Evolutionary conservation across 2,329 filamentous ascomycete genomes (phyloP).

Genomic region (Ceratocystis variospora): DNA sequence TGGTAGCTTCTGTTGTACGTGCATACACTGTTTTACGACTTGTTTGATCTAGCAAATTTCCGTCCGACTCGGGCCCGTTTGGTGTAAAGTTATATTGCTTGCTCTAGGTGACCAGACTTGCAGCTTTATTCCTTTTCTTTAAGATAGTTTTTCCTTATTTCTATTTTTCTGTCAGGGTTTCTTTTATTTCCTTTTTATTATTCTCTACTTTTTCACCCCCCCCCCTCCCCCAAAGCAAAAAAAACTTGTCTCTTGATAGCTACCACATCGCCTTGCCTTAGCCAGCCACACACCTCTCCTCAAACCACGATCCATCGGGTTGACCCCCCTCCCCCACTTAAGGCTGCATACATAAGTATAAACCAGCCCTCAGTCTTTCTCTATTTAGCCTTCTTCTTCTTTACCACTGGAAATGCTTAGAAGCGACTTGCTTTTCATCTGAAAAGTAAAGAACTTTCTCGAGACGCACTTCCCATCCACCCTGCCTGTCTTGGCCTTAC

Average conservation of each 20-base stretch:
- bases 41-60: background rate
- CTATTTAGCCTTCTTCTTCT: background rate
- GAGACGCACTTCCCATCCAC: background rate
- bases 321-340: background rate
- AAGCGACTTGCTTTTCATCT: background rate
- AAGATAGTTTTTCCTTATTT: background rate
- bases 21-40: background rate
- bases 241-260: background rate
- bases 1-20: background rate
- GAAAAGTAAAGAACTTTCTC: background rate
- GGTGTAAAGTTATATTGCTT: background rate
- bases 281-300: background rate
- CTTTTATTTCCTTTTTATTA: background rate
- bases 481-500: background rate
- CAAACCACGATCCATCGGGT: background rate
- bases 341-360: conserved; percentile 3
- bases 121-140: background rate
- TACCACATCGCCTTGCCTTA: background rate
- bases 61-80: background rate
- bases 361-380: background rate
- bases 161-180: background rate
- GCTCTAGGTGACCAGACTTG: background rate
- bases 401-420: background rate
- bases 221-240: background rate
- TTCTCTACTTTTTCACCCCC: background rate